Percentiles rank a stretch among this genome's conserved stretches.
Evolutionary conservation across 1,284 basidiomycete genomes (phyloP).

Genomic region (Rhodotorula sp.): DNA sequence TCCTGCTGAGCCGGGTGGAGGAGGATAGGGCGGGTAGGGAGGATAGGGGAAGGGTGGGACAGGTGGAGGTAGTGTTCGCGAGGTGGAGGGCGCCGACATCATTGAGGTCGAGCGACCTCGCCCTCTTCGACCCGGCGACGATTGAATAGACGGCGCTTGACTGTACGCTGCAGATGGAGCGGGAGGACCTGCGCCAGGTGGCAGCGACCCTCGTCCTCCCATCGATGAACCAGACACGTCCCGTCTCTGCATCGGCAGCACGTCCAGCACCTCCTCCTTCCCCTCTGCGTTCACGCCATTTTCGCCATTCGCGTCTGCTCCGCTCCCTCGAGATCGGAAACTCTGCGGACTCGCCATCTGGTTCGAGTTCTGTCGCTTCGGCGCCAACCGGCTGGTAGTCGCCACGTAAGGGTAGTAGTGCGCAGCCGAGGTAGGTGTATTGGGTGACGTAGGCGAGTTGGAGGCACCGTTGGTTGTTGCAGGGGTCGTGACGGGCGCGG

Average conservation of each 20-base stretch:
- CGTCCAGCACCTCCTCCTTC: neutral
- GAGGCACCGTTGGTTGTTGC: neutral
- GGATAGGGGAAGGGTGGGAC: neutral
- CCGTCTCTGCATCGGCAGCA: neutral
- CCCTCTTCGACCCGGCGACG: neutral
- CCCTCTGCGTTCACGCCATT: neutral
- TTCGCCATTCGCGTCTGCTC: neutral
- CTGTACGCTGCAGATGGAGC: neutral
- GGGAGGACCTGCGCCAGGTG: neutral
- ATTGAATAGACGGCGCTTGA: neutral
- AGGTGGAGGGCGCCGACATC: neutral
- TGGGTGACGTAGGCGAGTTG: slow-evolving; percentile 14
- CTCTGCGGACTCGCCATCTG: slow-evolving; percentile 28
- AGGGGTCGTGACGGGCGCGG: neutral
- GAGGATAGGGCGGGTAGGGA: slow-evolving; percentile 5
- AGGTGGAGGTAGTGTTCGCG: neutral
- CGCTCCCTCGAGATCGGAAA: slow-evolving; percentile 18
- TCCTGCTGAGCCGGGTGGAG: neutral
- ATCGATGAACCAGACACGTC: neutral
- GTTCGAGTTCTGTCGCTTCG: slow-evolving; percentile 2
- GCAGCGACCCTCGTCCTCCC: neutral
- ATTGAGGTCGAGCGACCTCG: neutral
- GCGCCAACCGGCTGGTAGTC: slow-evolving; percentile 1
- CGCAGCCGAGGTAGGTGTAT: slow-evolving; percentile 19
- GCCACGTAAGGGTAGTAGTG: slow-evolving; percentile 32